Base-by-base conservation (phyloP, 1,284 basidiomycete species). In the Trichosporon asahii region DNA sequence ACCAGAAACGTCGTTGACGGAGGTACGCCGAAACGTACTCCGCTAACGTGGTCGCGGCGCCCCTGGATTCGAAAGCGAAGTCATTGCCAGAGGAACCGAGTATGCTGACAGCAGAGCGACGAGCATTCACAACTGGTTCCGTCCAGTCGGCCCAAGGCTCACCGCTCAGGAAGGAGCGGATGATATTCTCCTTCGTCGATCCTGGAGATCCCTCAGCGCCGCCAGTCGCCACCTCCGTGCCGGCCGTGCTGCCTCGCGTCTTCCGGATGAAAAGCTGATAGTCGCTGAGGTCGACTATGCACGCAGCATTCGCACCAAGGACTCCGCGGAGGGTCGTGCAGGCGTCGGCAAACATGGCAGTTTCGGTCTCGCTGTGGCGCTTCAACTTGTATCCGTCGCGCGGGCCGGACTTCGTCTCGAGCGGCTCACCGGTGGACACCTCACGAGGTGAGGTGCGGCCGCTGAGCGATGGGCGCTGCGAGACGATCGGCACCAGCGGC, bases 301-400 rank as follows among this genome's bases (percentile, higher is more conserved):
- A 44, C 40, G 40, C 40, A 6, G 40, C 40, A 8, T 44, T 18
- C 3, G 40, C 40, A 7, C 40, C 40, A 3, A 44, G 40, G 40
- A n/a, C 40, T n/a, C 40, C 40, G 5, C 40, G 40, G 40, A 44
- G 40, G 4, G 40, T 44, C 18, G 40, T 44, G 40, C 40, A 44
- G 6, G 40, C 40, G 15, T 44, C 40, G 40, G 18, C 40, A 8
- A 44, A 44, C 40, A 44, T 44, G 40, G 40, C 40, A 4, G 40
- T 44, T 18, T 44, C 40, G 6, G 18, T 5, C 5, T 44, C 40
- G 40, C 18, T 44, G 40, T 44, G 40, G 3, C 40, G 40, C 29
- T 64, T 68, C 37, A 61, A 31, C 65, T 72, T 67, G 2, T 53
- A 57, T 4, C 27, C 57, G 23, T 44, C 46, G 35, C n/a, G 8